Conservation (phyloP, 306 rosid species). For the Luffa aegyptiaca region DNA sequence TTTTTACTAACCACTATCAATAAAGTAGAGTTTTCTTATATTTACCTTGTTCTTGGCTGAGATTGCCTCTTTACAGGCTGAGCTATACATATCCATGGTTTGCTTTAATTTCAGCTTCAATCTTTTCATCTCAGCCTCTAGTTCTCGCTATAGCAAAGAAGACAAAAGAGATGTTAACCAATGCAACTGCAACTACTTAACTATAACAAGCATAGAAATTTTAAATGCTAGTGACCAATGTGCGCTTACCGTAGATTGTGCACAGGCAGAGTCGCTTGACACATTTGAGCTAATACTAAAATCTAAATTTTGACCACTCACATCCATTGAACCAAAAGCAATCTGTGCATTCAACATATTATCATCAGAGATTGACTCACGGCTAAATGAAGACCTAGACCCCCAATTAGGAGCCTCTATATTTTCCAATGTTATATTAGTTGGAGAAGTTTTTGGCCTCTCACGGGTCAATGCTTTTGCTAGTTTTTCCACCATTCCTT, state of each 20-base stretch:
- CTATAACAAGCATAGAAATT: not conserved
- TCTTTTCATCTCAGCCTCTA: slow-evolving; percentile 84
- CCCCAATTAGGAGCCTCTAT: slow-evolving; percentile 21
- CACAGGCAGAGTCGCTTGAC: slow-evolving; percentile 4
- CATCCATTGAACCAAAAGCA: slow-evolving; percentile 33
- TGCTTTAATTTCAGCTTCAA: slow-evolving; percentile 81
- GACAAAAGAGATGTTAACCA: slow-evolving; percentile 7
- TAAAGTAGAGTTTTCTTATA: not conserved
- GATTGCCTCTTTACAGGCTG: slow-evolving; percentile 97
- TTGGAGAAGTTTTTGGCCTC: slow-evolving; percentile 36
- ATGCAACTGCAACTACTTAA: not conserved
- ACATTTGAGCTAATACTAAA: slow-evolving; percentile 12
- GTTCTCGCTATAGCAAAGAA: slow-evolving; percentile 40
- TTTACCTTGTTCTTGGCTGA: slow-evolving; percentile 81
- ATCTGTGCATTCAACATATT: slow-evolving; percentile 7
- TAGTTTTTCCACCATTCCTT: not conserved
- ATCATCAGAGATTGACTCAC: slow-evolving; percentile 34
- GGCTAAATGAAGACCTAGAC: slow-evolving; percentile 25
- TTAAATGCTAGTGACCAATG: not conserved
- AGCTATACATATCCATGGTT: slow-evolving; percentile 94
- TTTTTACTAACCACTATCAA: not conserved
- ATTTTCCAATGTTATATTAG: slow-evolving; percentile 26
- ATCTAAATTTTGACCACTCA: slow-evolving; percentile 22
- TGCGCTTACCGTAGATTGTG: slow-evolving; percentile 44
- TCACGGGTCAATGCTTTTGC: slow-evolving; percentile 23